Base-by-base conservation (phyloP, 2,329 filamentous ascomycete species). In the Sporothrix brasiliensis region DNA sequence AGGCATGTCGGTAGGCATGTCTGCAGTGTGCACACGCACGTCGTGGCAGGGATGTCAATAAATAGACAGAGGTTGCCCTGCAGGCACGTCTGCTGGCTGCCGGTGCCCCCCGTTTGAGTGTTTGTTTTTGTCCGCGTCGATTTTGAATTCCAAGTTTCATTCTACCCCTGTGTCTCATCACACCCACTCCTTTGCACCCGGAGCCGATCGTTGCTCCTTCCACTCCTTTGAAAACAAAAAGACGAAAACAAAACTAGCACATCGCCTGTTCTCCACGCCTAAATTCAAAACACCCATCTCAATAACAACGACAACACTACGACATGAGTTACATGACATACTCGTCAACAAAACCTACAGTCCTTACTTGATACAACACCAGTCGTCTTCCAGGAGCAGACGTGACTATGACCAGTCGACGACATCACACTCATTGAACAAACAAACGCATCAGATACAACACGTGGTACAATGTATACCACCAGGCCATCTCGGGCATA, bases 131-230 rank as follows among this genome's bases (percentile, higher is more conserved):
- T 9, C 34, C 3, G 27, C 21, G 49, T 58, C 39, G 14, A n/a
- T 68, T 47, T 34, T 34, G 21, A 30, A 61, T 61, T 61, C 56
- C n/a, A 13, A 27, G 49, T 41, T 54, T 30, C 34, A 34, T 34
- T 52, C 13, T 52, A n/a, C 44, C 53, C 19, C 21, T 69, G 30
- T 24, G 34, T 60, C 41, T 34, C 24, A 14, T 58, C 66, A 47
- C 49, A 54, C 66, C 21, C 53, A 16, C 34, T 54, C 50, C 30
- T 44, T 67, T 54, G 24, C 19, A 14, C 50, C 50, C 44, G 49
- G 65, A 24, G 65, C 30, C 9, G 30, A 54, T 67, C 65, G 30
- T 54, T 56, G 65, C 34, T 54, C 65, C 65, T 21, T 68, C 66
- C 66, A 49, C 66, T 58, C 66, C 39, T 68, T 68, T 68, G 16